Percentiles rank a stretch among this genome's conserved stretches.
These are phyloP conservation scores for Eimeria praecox DNA, from an alignment of 169 alveolate species.

Conservation along the genomic window DNA sequence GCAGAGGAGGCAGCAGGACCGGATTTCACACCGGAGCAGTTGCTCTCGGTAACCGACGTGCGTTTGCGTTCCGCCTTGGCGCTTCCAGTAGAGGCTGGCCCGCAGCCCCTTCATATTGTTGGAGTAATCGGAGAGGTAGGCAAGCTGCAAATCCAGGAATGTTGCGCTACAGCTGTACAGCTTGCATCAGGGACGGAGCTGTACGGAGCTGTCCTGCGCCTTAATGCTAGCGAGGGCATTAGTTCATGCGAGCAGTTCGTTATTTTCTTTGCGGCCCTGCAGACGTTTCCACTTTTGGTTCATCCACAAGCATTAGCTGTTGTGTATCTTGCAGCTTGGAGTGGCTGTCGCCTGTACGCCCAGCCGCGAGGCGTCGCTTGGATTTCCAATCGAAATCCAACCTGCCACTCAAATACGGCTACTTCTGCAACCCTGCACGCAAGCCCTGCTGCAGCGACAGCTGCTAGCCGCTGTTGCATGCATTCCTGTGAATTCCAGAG, in stretches of 20 bases:
- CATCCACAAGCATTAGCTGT: not conserved
- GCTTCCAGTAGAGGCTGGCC: conserved; percentile 72
- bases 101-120: conserved; percentile 73
- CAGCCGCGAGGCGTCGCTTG: conserved; percentile 47
- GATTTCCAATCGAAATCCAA: not conserved
- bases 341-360: conserved; percentile 57
- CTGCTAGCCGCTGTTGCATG: conserved; percentile 55
- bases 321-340: conserved; percentile 33
- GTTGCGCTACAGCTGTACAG: not conserved
- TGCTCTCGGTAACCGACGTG: conserved; percentile 55
- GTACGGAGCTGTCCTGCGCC: not conserved
- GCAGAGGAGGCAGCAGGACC: conserved; percentile 4
- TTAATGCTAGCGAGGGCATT: not conserved
- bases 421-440: conserved; percentile 54
- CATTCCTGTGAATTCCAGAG: not conserved
- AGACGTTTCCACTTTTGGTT: not conserved
- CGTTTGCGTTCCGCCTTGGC: conserved; percentile 58
- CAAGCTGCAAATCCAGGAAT: not conserved
- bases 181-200: not conserved
- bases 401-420: conserved; percentile 57
- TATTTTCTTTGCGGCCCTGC: not conserved
- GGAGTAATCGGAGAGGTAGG: conserved; percentile 67
- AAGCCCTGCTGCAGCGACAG: conserved; percentile 54
- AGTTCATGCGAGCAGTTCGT: not conserved
- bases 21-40: not conserved